Conservation (phyloP, 176 grass and related monocot genomes). For the Tuctoria greenei region DNA sequence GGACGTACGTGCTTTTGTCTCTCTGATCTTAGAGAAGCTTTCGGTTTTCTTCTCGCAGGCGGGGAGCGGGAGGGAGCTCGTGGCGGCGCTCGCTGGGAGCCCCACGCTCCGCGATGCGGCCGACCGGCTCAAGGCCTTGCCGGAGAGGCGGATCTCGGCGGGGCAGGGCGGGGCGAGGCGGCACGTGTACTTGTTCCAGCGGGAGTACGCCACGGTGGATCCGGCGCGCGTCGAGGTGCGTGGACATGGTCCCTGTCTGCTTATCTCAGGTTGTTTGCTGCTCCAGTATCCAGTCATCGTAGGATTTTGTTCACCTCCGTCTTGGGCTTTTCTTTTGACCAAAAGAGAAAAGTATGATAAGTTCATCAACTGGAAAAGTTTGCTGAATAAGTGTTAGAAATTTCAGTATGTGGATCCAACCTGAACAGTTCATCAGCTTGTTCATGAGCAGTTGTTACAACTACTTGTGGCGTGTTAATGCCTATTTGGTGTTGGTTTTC, state of each 20-base stretch:
- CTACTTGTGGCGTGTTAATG: not conserved
- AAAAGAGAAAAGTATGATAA: not conserved
- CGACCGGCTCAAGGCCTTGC: constrained; percentile 43
- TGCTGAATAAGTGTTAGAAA: not conserved
- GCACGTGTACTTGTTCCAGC: constrained; percentile 85
- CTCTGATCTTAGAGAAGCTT: constrained; percentile 2
- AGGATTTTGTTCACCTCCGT: not conserved
- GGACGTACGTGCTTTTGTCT: not conserved
- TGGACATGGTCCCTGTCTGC: not conserved
- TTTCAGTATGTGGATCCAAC: not conserved
- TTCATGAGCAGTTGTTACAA: not conserved
- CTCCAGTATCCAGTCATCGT: not conserved
- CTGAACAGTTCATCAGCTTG: too few species aligned
- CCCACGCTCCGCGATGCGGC: constrained; percentile 51
- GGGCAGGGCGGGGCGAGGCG: constrained; percentile 29
- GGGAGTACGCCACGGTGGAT: constrained; percentile 89
- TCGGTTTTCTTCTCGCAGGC: constrained; percentile 26
- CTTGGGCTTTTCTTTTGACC: not conserved
- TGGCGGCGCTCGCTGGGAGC: constrained; percentile 52
- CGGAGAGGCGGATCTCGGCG: constrained; percentile 52
- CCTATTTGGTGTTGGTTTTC: not conserved
- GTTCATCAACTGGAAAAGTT: not conserved
- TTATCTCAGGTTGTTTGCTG: not conserved
- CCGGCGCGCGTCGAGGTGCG: constrained; percentile 65
- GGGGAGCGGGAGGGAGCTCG: constrained; percentile 45